phyloP scores from a whole-genome alignment of 1,284 basidiomycete genomes.

The Naganishia albida region DNA sequence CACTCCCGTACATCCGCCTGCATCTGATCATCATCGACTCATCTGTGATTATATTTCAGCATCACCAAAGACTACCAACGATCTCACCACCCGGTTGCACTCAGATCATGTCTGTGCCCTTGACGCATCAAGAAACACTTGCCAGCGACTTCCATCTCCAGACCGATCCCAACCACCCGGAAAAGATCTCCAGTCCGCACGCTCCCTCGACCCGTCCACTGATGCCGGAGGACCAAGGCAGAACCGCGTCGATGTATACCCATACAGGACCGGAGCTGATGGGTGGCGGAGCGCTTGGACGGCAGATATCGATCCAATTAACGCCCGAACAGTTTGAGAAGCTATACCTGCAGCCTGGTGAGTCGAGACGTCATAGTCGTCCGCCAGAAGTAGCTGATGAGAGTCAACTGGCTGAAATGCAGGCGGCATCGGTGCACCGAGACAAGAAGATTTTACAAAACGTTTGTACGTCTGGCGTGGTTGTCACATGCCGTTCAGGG shows the following conservation, averaged over 20 bases:
- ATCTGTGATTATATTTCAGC: too few relatives aligned
- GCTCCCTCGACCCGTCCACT: constrained; percentile 9
- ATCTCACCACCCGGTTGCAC: too few relatives aligned
- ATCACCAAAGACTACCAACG: too few relatives aligned
- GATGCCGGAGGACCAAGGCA: not conserved
- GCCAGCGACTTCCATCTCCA: not conserved
- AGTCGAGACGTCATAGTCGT: not conserved
- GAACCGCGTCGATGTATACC: constrained; percentile 1
- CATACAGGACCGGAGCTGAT: not conserved
- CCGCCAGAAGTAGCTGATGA: not conserved
- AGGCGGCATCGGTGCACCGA: constrained; percentile 27
- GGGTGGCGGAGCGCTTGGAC: constrained; percentile 17
- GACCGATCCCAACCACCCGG: not conserved
- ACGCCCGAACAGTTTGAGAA: constrained; percentile 30
- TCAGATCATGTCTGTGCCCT: not conserved
- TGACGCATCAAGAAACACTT: not conserved
- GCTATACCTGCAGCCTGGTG: constrained; percentile 32
- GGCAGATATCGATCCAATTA: constrained; percentile 28
- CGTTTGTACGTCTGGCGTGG: constrained; percentile 16
- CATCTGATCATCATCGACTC: too few relatives aligned
- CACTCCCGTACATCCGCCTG: too few relatives aligned
- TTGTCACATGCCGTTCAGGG: too few relatives aligned
- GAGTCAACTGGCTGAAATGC: not conserved
- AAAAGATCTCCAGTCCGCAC: constrained; percentile 3
- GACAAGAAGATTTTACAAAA: constrained; percentile 30